Percentiles rank a stretch among this genome's conserved stretches.
Evolutionary conservation across 106 monocot species (phyloP).

Genomic region (Platanthera guangdongensis): DNA sequence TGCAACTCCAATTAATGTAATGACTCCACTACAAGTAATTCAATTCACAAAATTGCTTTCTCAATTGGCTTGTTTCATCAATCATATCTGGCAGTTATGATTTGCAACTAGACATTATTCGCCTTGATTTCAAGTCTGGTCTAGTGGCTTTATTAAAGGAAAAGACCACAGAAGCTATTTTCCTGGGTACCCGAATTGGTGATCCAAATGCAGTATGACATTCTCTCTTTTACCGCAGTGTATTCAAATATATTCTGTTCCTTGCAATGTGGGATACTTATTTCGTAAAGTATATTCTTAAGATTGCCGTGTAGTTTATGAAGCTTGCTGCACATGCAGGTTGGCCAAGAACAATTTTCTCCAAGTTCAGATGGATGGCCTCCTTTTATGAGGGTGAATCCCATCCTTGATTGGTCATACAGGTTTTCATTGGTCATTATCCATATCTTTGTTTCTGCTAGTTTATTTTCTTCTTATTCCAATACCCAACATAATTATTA

Average conservation of each 20-base stretch:
- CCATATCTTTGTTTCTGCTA: not conserved
- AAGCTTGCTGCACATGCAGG: constrained; percentile 30
- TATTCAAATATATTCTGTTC: not conserved
- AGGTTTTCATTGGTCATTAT: constrained; percentile 46
- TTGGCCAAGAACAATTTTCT: constrained; percentile 98
- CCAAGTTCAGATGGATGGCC: constrained; percentile 98
- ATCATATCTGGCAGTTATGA: constrained; percentile 52
- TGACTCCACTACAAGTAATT: not conserved
- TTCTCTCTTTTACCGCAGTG: not conserved
- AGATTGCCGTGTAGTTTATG: not conserved
- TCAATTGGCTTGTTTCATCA: not conserved
- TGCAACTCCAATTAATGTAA: not conserved
- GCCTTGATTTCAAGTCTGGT: constrained; percentile 88
- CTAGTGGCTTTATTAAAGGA: constrained; percentile 61
- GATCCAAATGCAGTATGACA: constrained; percentile 94
- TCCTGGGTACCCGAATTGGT: constrained; percentile 97
- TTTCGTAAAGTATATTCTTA: not conserved
- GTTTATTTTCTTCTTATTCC: not conserved
- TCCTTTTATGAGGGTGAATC: constrained; percentile 99
- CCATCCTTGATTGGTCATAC: constrained; percentile 99
- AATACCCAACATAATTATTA: not conserved
- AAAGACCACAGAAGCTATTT: constrained; percentile 89
- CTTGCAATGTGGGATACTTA: not conserved
- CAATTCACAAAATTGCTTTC: not conserved
- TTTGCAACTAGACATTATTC: constrained; percentile 80